A percentile compares a stretch with the other conserved stretches of the same genome.
These are phyloP conservation scores for Phytophthora agathidicida DNA, from an alignment of 352 stramenopile genomes.

Conservation along the genomic window DNA sequence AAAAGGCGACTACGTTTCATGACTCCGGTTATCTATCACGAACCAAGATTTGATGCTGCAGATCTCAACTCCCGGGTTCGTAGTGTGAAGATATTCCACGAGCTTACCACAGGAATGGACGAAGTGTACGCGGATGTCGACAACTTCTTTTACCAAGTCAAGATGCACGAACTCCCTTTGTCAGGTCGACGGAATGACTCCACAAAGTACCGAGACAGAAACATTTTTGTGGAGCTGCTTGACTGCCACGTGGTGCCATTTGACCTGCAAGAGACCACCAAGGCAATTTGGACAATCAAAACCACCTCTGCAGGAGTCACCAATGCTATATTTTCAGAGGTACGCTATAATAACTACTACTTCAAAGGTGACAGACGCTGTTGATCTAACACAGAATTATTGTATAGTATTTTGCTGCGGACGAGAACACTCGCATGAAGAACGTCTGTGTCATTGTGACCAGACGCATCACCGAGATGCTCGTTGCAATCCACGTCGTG, in stretches of 20 bases:
- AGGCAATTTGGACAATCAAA: constrained; percentile 4
- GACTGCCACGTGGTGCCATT: constrained; percentile 15
- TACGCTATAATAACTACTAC: not conserved
- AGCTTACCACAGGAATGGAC: constrained; percentile 11
- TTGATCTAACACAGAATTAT: not conserved
- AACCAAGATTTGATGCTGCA: not conserved
- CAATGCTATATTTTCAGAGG: not conserved
- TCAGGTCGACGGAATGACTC: constrained; percentile 6
- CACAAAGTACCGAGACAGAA: not conserved
- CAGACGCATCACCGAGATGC: not conserved
- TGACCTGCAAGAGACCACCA: constrained; percentile 2
- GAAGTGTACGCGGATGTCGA: constrained; percentile 8
- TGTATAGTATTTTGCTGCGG: constrained; percentile 1
- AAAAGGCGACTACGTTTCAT: not conserved
- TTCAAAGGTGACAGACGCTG: too few species aligned
- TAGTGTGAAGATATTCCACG: not conserved
- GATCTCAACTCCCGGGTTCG: not conserved
- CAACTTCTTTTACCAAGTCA: constrained; percentile 1
- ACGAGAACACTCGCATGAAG: constrained; percentile 14
- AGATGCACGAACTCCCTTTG: constrained; percentile 12
- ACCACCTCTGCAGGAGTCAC: not conserved
- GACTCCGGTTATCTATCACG: too few species aligned
- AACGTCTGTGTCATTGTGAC: not conserved
- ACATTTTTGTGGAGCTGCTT: constrained; percentile 12
- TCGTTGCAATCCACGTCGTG: not conserved